These are phyloP conservation scores for Kwoniella sp. DNA, from an alignment of 768 basidiomycete species.

Conservation along the genomic window DNA sequence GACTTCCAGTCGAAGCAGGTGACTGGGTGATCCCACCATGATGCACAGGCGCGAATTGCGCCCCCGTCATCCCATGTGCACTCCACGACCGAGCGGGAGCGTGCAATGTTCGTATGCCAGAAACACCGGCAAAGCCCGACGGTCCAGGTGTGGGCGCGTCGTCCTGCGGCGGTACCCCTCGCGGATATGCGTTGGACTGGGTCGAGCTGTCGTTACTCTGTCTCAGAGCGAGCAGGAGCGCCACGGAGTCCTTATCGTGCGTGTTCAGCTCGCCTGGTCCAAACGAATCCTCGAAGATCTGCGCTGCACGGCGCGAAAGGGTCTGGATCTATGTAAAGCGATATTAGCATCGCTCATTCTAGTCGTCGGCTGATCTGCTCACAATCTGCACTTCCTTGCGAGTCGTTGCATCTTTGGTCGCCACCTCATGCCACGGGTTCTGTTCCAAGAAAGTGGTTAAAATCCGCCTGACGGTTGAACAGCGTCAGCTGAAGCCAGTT, in stretches of 20 bases:
- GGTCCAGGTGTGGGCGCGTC: constrained; percentile 20
- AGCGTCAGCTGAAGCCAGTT: neutral
- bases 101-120: neutral
- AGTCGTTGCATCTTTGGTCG: constrained; percentile 42
- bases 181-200: constrained; percentile 16
- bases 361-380: constrained; percentile 4
- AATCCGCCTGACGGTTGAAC: constrained; percentile 27
- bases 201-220: constrained; percentile 32
- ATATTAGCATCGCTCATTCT: neutral
- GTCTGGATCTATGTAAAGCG: constrained; percentile 39
- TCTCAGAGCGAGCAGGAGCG: constrained; percentile 39
- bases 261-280: constrained; percentile 27
- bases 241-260: constrained; percentile 40
- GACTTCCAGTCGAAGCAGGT: constrained; percentile 23
- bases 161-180: constrained; percentile 16
- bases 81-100: no score
- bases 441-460: constrained; percentile 46
- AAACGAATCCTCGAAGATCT: constrained; percentile 42
- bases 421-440: constrained; percentile 40
- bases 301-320: constrained; percentile 40
- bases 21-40: constrained; percentile 20
- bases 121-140: no score
- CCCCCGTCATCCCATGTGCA: constrained; percentile 8
- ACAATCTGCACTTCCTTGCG: constrained; percentile 48
- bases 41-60: constrained; percentile 10